These are phyloP conservation scores for Candida manassasensis DNA, from an alignment of 805 yeast genomes.

Conservation along the genomic window DNA sequence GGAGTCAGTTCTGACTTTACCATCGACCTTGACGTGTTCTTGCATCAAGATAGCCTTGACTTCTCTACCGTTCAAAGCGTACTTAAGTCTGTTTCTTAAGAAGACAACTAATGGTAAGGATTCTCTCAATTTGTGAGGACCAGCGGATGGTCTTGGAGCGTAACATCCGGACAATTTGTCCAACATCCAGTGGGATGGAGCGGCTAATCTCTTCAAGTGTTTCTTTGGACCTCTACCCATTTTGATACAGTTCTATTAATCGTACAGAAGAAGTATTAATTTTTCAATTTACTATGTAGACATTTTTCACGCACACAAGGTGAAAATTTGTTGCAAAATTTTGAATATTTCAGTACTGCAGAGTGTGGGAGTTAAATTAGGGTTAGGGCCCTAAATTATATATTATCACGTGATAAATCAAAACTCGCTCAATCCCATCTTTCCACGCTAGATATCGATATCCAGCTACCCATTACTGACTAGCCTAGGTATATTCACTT, in stretches of 20 bases:
- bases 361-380: neutral
- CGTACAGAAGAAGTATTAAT: neutral
- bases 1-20: constrained; percentile 98
- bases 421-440: too few species aligned
- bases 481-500: too few species aligned
- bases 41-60: constrained; percentile 97
- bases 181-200: constrained; percentile 99
- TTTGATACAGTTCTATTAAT: constrained; percentile 7
- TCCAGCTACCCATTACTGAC: too few species aligned
- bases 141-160: constrained; percentile 99
- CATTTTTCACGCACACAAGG: constrained; percentile 7
- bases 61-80: constrained; percentile 98
- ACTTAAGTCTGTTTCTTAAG: constrained; percentile 97
- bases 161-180: constrained; percentile 99
- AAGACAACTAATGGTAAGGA: constrained; percentile 95
- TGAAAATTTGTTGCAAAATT: too few species aligned
- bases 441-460: too few species aligned
- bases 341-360: too few species aligned
- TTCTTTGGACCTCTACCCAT: constrained; percentile 58
- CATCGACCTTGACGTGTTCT: constrained; percentile 97
- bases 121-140: constrained; percentile 99
- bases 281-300: constrained; percentile 3
- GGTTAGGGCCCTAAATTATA: constrained; percentile 2
- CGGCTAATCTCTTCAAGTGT: constrained; percentile 99
- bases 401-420: neutral